A percentile compares a stretch with the other conserved stretches of the same genome.
Conservation (phyloP, 345 rosid genomes). For the Eucalyptus tenuipes region DNA sequence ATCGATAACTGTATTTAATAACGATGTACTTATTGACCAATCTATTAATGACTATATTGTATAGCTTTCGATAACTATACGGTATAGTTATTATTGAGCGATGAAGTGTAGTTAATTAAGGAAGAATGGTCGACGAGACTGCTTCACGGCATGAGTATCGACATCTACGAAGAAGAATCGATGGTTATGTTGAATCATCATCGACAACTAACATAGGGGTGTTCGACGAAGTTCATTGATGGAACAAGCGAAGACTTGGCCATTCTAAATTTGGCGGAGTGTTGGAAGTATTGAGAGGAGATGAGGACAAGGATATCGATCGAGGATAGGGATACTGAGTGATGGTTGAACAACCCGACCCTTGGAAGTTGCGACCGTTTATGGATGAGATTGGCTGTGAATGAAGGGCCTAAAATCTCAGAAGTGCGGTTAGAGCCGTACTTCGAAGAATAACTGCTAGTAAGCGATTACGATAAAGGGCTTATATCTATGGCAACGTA, state of each 20-base stretch:
- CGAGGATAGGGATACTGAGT: not conserved
- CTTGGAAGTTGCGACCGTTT: not conserved
- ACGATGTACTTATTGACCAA: no score
- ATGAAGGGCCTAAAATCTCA: not conserved
- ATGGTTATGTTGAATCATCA: not conserved
- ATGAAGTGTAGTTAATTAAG: not conserved
- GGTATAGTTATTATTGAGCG: not conserved
- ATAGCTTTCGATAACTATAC: not conserved
- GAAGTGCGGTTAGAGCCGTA: not conserved
- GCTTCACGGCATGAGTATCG: not conserved
- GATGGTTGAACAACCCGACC: not conserved
- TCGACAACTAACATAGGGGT: not conserved
- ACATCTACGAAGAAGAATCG: not conserved
- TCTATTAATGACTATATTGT: not conserved
- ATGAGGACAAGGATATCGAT: not conserved
- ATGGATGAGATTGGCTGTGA: not conserved
- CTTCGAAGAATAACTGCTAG: not conserved
- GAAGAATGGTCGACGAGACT: not conserved
- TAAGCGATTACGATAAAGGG: not conserved
- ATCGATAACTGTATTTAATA: no score
- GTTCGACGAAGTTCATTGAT: not conserved
- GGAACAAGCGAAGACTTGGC: not conserved
- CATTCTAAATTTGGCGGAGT: not conserved
- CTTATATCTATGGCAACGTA: not conserved
- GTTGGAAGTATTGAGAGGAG: not conserved